phyloP scores from a whole-genome alignment of 306 rosid species.

The Quercus berberidifolia region DNA sequence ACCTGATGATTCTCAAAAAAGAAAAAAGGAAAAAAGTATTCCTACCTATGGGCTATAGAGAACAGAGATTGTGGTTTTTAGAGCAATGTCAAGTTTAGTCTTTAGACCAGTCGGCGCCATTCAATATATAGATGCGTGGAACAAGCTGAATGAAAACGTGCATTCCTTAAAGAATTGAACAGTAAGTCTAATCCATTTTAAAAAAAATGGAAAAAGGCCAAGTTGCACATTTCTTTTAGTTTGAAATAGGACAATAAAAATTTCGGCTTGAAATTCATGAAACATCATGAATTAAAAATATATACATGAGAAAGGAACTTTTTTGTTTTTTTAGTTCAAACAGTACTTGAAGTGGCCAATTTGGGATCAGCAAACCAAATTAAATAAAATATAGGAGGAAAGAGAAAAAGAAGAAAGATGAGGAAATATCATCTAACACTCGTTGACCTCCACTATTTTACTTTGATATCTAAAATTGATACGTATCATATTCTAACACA shows the following conservation, averaged over 20 bases:
- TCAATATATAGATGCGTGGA: slow-evolving; percentile 13
- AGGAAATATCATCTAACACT: too few species aligned
- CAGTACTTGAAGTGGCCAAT: too few species aligned
- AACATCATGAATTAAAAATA: background rate
- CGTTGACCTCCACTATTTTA: too few species aligned
- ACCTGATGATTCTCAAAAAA: too few species aligned
- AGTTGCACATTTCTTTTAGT: background rate
- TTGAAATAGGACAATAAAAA: background rate
- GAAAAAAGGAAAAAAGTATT: too few species aligned
- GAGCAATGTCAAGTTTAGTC: background rate
- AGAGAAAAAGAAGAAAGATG: too few species aligned
- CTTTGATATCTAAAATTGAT: too few species aligned
- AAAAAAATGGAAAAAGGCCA: background rate
- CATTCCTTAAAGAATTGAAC: background rate
- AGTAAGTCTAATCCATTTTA: background rate
- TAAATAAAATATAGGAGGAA: too few species aligned
- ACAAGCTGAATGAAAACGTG: background rate
- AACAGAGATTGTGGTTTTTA: background rate
- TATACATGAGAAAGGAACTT: background rate
- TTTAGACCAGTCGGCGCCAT: slow-evolving; percentile 20
- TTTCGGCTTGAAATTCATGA: background rate
- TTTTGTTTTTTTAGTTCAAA: background rate
- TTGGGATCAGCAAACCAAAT: too few species aligned
- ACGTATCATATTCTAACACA: too few species aligned
- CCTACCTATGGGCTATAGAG: too few species aligned